A percentile compares a stretch with the other conserved stretches of the same genome.
Evolutionary conservation across 2,329 filamentous ascomycete species (phyloP).

Genomic region (Penicillium sumatraense): DNA sequence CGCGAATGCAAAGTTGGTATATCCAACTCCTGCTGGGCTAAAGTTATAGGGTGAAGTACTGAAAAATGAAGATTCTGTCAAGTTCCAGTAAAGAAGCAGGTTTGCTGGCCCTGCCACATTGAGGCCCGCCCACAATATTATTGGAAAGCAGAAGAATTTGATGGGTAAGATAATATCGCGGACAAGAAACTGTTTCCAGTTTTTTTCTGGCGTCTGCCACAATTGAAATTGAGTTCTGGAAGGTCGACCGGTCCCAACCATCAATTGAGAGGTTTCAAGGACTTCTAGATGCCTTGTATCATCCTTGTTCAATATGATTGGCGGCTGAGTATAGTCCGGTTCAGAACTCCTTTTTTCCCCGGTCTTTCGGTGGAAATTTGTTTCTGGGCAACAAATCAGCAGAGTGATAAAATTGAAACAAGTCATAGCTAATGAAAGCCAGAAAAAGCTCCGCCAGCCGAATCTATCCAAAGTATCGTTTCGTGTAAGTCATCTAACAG

Average conservation of each 20-base stretch:
- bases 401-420: slow-evolving; percentile 46
- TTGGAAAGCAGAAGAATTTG: slow-evolving; percentile 51
- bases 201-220: slow-evolving; percentile 41
- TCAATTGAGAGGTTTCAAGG: slow-evolving; percentile 21
- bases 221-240: slow-evolving; percentile 44
- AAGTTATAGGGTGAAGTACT: slow-evolving; percentile 53
- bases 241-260: slow-evolving; percentile 39
- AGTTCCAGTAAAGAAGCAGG: slow-evolving; percentile 54
- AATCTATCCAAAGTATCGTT: slow-evolving; percentile 27
- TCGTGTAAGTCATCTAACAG: not conserved
- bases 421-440: slow-evolving; percentile 48
- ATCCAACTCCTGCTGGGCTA: slow-evolving; percentile 50
- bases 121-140: slow-evolving; percentile 45
- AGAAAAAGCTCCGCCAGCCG: slow-evolving; percentile 54
- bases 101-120: slow-evolving; percentile 42
- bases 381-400: slow-evolving; percentile 49
- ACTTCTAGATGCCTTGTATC: not conserved
- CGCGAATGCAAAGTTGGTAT: slow-evolving; percentile 55
- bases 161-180: slow-evolving; percentile 37
- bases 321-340: not conserved
- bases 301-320: not conserved
- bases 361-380: slow-evolving; percentile 35
- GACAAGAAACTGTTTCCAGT: slow-evolving; percentile 47
- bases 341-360: not conserved
- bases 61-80: slow-evolving; percentile 56